Conservation (phyloP, 805 yeast species). For the Yarrowia sp. region DNA sequence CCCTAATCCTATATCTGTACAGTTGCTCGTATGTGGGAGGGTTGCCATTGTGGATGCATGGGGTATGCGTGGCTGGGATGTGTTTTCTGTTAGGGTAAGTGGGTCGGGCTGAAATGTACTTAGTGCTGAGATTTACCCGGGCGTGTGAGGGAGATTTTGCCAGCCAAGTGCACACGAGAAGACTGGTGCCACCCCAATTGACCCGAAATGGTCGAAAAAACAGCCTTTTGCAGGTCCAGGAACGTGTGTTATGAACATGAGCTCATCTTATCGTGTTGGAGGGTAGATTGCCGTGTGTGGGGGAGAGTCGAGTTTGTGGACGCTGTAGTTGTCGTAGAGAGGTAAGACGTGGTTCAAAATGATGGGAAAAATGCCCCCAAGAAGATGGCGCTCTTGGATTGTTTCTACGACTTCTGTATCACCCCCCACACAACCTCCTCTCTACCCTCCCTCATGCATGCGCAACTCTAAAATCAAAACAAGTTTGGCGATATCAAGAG, state of each 20-base stretch:
- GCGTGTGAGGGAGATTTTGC: neutral
- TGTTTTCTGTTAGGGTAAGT: conserved; percentile 12
- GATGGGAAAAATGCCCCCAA: neutral
- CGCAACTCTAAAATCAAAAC: conserved; percentile 35
- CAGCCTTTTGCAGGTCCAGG: too few relatives aligned
- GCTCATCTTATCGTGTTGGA: conserved; percentile 16
- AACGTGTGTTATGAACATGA: neutral
- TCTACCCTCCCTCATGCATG: conserved; percentile 1
- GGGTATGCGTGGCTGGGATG: conserved; percentile 35
- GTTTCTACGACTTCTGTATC: neutral
- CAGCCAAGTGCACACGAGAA: neutral
- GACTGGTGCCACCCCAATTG: neutral
- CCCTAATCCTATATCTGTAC: conserved; percentile 4
- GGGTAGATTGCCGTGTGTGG: conserved; percentile 11
- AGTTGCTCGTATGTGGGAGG: conserved; percentile 6
- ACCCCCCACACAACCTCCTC: neutral
- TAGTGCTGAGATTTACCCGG: neutral
- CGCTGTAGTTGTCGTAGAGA: neutral
- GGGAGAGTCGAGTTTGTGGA: too few relatives aligned
- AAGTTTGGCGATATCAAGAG: conserved; percentile 24
- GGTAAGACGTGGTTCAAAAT: neutral
- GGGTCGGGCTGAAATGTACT: conserved; percentile 17
- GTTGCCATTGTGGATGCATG: conserved; percentile 21
- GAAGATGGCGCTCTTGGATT: neutral
- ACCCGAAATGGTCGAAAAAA: neutral